These are phyloP conservation scores for Chaetomium strumarium DNA, from an alignment of 2,329 filamentous ascomycete species.

Conservation along the genomic window DNA sequence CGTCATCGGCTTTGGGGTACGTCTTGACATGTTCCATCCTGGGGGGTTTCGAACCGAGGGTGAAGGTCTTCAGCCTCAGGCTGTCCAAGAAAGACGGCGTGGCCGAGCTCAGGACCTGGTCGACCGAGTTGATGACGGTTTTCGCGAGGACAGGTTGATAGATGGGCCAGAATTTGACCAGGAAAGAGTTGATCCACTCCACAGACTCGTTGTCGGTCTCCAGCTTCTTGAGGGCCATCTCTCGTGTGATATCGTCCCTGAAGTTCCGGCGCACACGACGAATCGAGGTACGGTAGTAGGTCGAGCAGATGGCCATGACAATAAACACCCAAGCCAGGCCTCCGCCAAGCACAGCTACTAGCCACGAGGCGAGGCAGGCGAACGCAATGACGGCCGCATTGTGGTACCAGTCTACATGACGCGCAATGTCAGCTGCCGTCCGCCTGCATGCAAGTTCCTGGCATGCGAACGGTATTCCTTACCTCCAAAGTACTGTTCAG, in stretches of 20 bases:
- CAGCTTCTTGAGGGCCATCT: constrained; percentile 78
- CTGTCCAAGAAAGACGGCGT: constrained; percentile 92
- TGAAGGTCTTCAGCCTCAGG: constrained; percentile 87
- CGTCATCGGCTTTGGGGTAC: constrained; percentile 91
- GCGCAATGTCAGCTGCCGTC: background rate
- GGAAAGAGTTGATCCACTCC: constrained; percentile 98
- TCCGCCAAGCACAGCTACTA: constrained; percentile 81
- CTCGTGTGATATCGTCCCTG: constrained; percentile 85
- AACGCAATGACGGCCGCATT: constrained; percentile 93
- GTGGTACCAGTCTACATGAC: constrained; percentile 99
- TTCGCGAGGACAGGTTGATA: constrained; percentile 91
- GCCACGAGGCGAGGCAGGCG: constrained; percentile 84
- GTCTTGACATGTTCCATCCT: constrained; percentile 97
- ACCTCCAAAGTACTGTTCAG: constrained; percentile 89
- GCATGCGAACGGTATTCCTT: constrained; percentile 25
- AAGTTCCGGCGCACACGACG: constrained; percentile 92
- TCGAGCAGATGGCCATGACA: constrained; percentile 85
- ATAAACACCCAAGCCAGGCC: constrained; percentile 90
- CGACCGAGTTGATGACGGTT: constrained; percentile 87
- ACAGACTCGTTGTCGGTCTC: constrained; percentile 89
- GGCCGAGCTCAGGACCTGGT: constrained; percentile 88
- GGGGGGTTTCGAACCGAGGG: constrained; percentile 89
- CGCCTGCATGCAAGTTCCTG: constrained; percentile 5
- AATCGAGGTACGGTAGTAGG: constrained; percentile 94
- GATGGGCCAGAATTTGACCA: constrained; percentile 99